Conservation (phyloP, 2,329 filamentous ascomycete genomes). For the Alternaria rosae region DNA sequence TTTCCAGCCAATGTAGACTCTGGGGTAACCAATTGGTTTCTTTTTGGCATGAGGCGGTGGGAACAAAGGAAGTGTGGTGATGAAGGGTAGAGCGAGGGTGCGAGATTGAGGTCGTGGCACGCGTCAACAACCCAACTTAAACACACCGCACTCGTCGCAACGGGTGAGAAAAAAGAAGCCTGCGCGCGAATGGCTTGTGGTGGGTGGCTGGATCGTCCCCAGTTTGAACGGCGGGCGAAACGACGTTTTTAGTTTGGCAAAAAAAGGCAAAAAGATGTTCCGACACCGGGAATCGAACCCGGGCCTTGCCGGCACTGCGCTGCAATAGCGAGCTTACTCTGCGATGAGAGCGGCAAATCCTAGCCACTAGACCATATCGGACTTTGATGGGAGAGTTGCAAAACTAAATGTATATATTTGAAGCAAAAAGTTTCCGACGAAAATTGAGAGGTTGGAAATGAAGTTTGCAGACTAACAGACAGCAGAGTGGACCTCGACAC, state of each 20-base stretch:
- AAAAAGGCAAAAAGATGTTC: conserved; percentile 5
- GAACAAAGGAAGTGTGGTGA: not conserved
- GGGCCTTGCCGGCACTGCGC: conserved; percentile 18
- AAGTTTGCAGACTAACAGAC: not conserved
- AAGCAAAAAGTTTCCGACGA: not conserved
- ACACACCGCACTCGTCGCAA: not conserved
- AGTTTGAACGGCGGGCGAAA: not conserved
- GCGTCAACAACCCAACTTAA: not conserved
- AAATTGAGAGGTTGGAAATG: not conserved
- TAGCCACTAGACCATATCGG: conserved; percentile 20
- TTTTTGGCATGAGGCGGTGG: not conserved
- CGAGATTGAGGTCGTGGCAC: not conserved
- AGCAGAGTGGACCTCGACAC: not conserved
- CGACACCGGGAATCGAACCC: conserved; percentile 21
- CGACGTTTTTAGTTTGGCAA: not conserved
- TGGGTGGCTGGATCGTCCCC: not conserved
- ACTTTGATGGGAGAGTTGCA: not conserved
- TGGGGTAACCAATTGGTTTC: not conserved
- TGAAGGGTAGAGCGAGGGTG: no score
- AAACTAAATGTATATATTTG: not conserved
- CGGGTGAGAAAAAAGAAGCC: not conserved
- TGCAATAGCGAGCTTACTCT: conserved; percentile 17
- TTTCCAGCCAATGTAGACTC: not conserved
- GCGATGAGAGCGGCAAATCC: conserved; percentile 21
- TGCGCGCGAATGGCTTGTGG: no score